Conservation (phyloP, 2,329 filamentous ascomycete species). For the Pseudopyrenochaeta lycopersici region DNA sequence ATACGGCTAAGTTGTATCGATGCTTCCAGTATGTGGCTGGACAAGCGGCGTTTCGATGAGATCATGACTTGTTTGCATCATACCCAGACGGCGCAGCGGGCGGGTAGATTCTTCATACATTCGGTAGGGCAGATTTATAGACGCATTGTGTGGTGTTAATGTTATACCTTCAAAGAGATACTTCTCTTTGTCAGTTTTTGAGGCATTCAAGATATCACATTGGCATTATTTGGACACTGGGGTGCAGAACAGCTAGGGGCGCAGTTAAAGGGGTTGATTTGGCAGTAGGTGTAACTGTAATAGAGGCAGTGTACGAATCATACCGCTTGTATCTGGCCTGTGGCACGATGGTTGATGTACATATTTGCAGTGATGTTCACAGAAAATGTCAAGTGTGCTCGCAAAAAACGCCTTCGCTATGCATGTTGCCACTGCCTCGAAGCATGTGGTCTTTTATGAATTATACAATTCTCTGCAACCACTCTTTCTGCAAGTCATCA, state of each 20-base stretch:
- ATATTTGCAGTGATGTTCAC: background rate
- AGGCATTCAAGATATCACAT: constrained; percentile 21
- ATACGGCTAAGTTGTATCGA: background rate
- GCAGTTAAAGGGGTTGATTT: background rate
- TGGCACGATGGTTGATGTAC: background rate
- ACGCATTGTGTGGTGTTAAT: constrained; percentile 36
- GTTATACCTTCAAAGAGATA: constrained; percentile 22
- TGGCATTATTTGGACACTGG: constrained; percentile 7
- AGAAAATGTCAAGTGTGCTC: background rate
- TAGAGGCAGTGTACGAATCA: background rate
- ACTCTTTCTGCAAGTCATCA: constrained; percentile 9
- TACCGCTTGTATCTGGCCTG: background rate
- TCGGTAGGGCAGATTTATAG: constrained; percentile 32
- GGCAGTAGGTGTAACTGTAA: background rate
- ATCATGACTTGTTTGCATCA: constrained; percentile 28
- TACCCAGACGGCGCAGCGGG: constrained; percentile 28
- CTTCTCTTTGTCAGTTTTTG: constrained; percentile 11
- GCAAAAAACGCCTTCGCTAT: background rate
- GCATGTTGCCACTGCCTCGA: background rate
- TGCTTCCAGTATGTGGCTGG: background rate
- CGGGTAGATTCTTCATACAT: constrained; percentile 28
- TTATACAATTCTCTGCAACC: background rate
- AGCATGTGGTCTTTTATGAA: background rate
- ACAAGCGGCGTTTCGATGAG: constrained; percentile 12
- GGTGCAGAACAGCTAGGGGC: background rate